Conservation (phyloP, 345 rosid species). For the Gossypium stocksii region DNA sequence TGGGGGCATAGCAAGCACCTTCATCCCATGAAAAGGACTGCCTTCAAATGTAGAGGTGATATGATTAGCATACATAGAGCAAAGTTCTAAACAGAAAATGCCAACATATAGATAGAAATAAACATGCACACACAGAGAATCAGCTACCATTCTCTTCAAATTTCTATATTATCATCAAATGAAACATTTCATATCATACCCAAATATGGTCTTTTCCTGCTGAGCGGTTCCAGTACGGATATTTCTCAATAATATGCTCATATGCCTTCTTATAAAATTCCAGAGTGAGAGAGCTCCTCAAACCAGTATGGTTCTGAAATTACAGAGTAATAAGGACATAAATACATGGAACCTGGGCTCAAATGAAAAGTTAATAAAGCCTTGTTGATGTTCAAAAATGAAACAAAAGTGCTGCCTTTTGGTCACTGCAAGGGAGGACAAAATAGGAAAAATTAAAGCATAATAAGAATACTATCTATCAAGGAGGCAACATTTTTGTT, state of each 20-base stretch:
- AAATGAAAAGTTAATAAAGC: background rate
- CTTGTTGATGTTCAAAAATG: background rate
- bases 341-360: background rate
- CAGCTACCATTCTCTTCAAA: background rate
- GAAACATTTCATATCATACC: slow-evolving; percentile 44
- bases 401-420: background rate
- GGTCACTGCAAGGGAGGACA: background rate
- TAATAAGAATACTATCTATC: background rate
- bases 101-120: background rate
- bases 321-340: slow-evolving; percentile 14
- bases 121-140: background rate
- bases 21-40: slow-evolving; percentile 99
- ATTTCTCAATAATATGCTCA: slow-evolving; percentile 53
- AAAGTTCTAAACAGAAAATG: background rate
- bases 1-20: slow-evolving; percentile 99
- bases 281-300: slow-evolving; percentile 90
- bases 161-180: slow-evolving; percentile 2
- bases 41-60: slow-evolving; percentile 35
- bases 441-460: background rate
- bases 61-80: slow-evolving; percentile 28
- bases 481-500: background rate
- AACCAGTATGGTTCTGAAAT: slow-evolving; percentile 66
- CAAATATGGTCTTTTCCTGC: slow-evolving; percentile 93
- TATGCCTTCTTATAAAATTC: slow-evolving; percentile 80
- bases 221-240: slow-evolving; percentile 85